phyloP scores from a whole-genome alignment of 805 yeast genomes.

The Metschnikowia koreensis region DNA sequence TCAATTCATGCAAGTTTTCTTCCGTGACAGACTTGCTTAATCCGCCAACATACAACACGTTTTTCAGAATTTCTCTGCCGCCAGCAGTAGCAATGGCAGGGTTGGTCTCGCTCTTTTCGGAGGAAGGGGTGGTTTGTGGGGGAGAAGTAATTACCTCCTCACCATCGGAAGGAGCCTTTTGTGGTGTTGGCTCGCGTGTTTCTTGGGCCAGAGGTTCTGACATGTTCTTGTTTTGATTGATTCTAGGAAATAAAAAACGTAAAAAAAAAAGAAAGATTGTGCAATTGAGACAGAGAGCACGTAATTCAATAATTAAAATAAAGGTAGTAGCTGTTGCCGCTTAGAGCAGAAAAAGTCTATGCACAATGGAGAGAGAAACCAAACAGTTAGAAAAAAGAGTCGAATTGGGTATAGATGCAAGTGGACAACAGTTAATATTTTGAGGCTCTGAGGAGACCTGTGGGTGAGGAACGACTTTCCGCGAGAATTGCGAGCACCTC shows the following conservation, averaged over 20 bases:
- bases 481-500: not conserved
- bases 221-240: not conserved
- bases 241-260: not conserved
- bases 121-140: not conserved
- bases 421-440: not conserved
- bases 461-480: not conserved
- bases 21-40: constrained; percentile 65
- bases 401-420: not conserved
- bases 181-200: not conserved
- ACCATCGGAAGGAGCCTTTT: not conserved
- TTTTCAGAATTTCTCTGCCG: constrained; percentile 75
- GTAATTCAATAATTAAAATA: no score
- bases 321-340: not conserved
- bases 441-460: not conserved
- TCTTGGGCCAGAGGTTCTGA: constrained; percentile 3
- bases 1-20: constrained; percentile 57
- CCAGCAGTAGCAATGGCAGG: constrained; percentile 78
- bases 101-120: constrained; percentile 7
- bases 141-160: no score
- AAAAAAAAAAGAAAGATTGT: no score
- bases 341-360: not conserved
- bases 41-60: constrained; percentile 75
- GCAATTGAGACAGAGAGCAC: not conserved
- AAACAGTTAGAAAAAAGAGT: not conserved
- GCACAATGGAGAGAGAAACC: not conserved